A percentile compares a stretch with the other conserved stretches of the same genome.
Evolutionary conservation across 495 filamentous ascomycete species (phyloP).

Genomic region (Xylaria cubensis): DNA sequence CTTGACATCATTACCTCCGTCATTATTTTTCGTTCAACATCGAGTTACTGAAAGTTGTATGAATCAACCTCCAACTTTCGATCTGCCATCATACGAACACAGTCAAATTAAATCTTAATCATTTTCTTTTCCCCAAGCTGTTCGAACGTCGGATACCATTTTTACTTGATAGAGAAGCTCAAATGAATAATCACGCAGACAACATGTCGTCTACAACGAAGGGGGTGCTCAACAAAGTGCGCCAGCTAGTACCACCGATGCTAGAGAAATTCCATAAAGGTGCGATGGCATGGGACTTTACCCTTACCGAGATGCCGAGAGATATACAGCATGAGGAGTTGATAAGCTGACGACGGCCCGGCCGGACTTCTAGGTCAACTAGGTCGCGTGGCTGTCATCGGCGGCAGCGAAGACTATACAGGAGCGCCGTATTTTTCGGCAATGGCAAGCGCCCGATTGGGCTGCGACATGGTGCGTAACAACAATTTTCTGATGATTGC

Average conservation of each 20-base stretch:
- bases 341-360: conserved; percentile 26
- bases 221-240: conserved; percentile 79
- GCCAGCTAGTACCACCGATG: conserved; percentile 93
- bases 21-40: neutral
- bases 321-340: neutral
- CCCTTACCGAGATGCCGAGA: neutral
- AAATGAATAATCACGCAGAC: conserved; percentile 35
- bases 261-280: conserved; percentile 97
- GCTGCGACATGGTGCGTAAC: conserved; percentile 77
- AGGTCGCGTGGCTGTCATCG: conserved; percentile 91
- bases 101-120: neutral
- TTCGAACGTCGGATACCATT: neutral
- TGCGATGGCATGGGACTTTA: conserved; percentile 38
- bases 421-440: conserved; percentile 98
- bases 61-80: neutral
- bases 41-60: neutral
- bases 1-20: conserved; percentile 26
- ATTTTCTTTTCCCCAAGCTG: neutral
- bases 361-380: conserved; percentile 71
- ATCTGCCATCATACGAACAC: neutral
- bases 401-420: conserved; percentile 94
- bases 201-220: conserved; percentile 57
- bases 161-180: neutral
- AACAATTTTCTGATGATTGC: neutral
- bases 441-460: conserved; percentile 89